Conservation (phyloP, 2,329 filamentous ascomycete genomes). For the Ceratocystis smalleyi region DNA sequence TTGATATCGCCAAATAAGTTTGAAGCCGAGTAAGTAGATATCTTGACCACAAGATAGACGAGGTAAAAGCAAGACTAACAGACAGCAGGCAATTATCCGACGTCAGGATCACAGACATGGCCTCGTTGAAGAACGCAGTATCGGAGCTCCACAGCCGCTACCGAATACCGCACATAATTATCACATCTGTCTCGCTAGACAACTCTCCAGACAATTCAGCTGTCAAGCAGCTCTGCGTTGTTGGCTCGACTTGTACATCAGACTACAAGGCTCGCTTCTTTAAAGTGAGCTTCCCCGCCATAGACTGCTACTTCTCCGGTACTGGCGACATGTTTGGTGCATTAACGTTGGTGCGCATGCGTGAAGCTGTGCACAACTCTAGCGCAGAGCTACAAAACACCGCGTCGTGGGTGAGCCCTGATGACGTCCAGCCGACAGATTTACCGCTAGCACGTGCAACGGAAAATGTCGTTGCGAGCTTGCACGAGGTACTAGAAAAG, state of each 20-base stretch:
- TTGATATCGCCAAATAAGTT: slow-evolving; percentile 93
- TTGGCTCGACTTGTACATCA: slow-evolving; percentile 58
- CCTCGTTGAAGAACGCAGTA: slow-evolving; percentile 58
- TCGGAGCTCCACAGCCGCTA: slow-evolving; percentile 61
- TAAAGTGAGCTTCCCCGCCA: slow-evolving; percentile 67
- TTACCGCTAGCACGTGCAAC: slow-evolving; percentile 70
- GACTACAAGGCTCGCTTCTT: slow-evolving; percentile 62
- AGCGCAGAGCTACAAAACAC: slow-evolving; percentile 32
- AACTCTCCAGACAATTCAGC: slow-evolving; percentile 26
- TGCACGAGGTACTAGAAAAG: slow-evolving; percentile 67
- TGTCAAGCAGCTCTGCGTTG: slow-evolving; percentile 46
- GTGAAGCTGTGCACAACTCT: slow-evolving; percentile 51
- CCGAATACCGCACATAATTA: slow-evolving; percentile 71
- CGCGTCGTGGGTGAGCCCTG: slow-evolving; percentile 60
- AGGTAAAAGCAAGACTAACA: not conserved
- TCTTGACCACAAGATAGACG: not conserved
- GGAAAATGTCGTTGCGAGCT: slow-evolving; percentile 78
- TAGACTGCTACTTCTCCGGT: slow-evolving; percentile 89
- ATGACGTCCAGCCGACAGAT: slow-evolving; percentile 51
- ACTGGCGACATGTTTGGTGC: slow-evolving; percentile 98
- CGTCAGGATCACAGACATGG: slow-evolving; percentile 64
- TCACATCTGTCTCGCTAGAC: slow-evolving; percentile 70
- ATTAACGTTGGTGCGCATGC: slow-evolving; percentile 70
- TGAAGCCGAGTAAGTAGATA: slow-evolving; percentile 63
- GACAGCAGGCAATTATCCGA: slow-evolving; percentile 59